Conservation (phyloP, 176 grass and related monocot species). For the Luzula sylvatica region DNA sequence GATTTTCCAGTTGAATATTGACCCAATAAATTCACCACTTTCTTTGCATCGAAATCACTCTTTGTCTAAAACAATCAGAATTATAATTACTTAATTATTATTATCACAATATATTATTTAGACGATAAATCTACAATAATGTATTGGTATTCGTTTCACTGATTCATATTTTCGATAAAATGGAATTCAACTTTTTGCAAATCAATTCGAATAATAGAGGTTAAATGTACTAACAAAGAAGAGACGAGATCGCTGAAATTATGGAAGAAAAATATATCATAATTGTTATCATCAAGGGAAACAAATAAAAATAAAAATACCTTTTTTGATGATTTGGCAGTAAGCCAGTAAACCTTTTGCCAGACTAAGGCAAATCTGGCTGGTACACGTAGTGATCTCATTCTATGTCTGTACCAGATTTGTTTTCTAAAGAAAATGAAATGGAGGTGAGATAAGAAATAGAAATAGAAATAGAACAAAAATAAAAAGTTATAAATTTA, state of each 20-base stretch:
- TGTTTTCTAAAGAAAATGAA: conserved; percentile 5
- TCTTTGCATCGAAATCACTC: conserved; percentile 92
- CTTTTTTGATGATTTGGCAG: conserved; percentile 74
- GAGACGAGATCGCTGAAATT: conserved; percentile 62
- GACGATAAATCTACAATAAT: background rate
- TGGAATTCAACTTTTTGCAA: background rate
- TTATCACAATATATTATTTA: background rate
- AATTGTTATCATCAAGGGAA: background rate
- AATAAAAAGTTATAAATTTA: background rate
- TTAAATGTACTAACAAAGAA: conserved; percentile 50
- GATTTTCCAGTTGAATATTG: conserved; percentile 93
- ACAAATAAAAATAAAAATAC: conserved; percentile 18
- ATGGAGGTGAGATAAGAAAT: background rate
- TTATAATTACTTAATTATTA: no score
- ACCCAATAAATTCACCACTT: conserved; percentile 90
- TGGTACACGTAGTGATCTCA: conserved; percentile 8
- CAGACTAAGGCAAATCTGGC: conserved; percentile 25
- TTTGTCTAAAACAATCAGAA: conserved; percentile 41
- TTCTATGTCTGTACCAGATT: background rate
- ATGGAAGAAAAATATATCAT: background rate
- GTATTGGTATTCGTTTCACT: background rate
- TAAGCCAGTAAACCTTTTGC: conserved; percentile 80
- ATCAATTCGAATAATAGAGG: background rate
- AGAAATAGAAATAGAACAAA: background rate
- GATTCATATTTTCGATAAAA: background rate